Conservation (phyloP, 1,284 basidiomycete species). For the Apiotrichum akiyoshidainum region DNA sequence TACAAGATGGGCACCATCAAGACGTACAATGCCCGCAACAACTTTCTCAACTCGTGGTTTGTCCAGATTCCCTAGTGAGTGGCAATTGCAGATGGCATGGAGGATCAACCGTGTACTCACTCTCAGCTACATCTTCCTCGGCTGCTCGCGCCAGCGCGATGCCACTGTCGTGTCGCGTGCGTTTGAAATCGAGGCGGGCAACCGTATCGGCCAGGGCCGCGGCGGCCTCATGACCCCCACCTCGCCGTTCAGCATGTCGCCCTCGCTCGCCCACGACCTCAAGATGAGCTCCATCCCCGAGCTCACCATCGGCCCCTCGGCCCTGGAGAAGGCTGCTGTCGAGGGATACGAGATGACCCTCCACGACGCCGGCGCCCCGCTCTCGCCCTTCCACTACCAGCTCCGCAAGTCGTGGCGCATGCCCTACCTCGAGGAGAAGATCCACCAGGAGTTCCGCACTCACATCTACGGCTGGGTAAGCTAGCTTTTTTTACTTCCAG, state of each 20-base stretch:
- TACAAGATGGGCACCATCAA: conserved; percentile 76
- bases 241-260: conserved; percentile 52
- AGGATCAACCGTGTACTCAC: not conserved
- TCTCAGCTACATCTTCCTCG: conserved; percentile 69
- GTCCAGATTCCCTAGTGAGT: conserved; percentile 59
- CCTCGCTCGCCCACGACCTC: conserved; percentile 30
- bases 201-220: conserved; percentile 56
- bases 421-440: conserved; percentile 70
- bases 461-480: conserved; percentile 62
- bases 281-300: conserved; percentile 52
- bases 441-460: conserved; percentile 72
- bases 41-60: conserved; percentile 66
- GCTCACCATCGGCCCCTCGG: conserved; percentile 45
- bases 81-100: not conserved
- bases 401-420: conserved; percentile 64
- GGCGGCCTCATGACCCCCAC: conserved; percentile 51
- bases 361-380: conserved; percentile 59
- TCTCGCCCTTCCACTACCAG: conserved; percentile 75
- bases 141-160: conserved; percentile 65
- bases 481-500: not conserved
- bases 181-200: conserved; percentile 70
- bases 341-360: conserved; percentile 41
- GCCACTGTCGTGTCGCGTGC: conserved; percentile 61
- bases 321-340: conserved; percentile 22
- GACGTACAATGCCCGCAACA: conserved; percentile 70